Base-by-base conservation (phyloP, 2,329 filamentous ascomycete genomes). In the Ophiostoma triangulosporum region DNA sequence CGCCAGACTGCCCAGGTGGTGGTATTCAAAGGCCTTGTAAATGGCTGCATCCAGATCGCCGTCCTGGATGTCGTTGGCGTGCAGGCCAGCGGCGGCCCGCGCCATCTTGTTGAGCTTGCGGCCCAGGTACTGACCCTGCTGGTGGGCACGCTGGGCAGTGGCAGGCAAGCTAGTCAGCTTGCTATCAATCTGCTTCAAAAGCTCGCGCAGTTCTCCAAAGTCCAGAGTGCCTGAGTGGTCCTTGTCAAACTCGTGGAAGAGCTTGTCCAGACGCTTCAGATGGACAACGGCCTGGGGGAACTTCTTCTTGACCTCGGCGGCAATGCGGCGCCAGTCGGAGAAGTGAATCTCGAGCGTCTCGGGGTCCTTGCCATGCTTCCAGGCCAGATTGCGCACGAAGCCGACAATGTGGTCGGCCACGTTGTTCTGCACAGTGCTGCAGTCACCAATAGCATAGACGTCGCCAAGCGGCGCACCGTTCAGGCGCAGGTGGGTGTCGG, bases 401-500 rank as follows among this genome's bases (percentile, higher is more conserved):
- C 81, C 84, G 48, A 96, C 77, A 61, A 98, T 83, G 69, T 96
- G 84, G 64, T 95, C 88, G 3, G 90, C 87, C 2, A 97, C 76
- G 61, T 98, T 98, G 73, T 98, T 98, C 65, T 98, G 94, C 0
- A 98, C 91, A 0, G 94, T 98, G 6, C 88, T 77, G 70, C 93
- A 97, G 69, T 98, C 93, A 14, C 93, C 93, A 57, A 98, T 89
- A 48, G 90, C 90, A 64, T 98, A 98, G 22, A 98, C 89, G 57
- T 97, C 91, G 35, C 93, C 93, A 0, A 97, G 70, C 0, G 93
- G 93, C 0, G 93, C 81, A 52, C 93, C 93, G 56, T 85, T 86
- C 0, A 98, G 73, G 38, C 93, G 88, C 8, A 97, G 82, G 65
- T 98, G 91, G 1, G 88, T 83, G 65, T 98, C 93, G 0, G 93